A percentile compares a stretch with the other conserved stretches of the same genome.
Conservation (phyloP, 345 rosid species). For the Tarenaya hassleriana region DNA sequence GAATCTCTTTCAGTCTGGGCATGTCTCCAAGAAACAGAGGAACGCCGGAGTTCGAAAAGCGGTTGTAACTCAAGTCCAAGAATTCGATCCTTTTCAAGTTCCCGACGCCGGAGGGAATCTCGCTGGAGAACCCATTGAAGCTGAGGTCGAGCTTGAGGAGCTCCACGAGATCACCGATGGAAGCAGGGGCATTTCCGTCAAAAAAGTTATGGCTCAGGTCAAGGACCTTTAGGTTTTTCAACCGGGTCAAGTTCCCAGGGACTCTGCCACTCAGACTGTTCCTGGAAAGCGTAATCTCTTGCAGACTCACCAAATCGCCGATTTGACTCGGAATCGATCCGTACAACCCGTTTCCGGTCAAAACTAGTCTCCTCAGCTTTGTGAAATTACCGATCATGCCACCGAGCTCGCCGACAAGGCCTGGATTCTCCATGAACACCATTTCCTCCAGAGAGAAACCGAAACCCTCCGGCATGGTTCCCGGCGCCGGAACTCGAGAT, state of each 20-base stretch:
- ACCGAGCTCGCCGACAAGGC: conserved; percentile 37
- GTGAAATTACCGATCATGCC: conserved; percentile 37
- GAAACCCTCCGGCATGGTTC: conserved; percentile 29
- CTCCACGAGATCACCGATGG: conserved; percentile 35
- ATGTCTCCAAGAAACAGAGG: conserved; percentile 43
- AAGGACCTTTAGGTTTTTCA: conserved; percentile 40
- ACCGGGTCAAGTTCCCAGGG: conserved; percentile 21
- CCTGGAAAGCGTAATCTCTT: conserved; percentile 53
- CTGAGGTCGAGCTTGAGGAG: conserved; percentile 64
- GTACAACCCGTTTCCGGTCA: conserved; percentile 51
- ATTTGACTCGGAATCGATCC: conserved; percentile 39
- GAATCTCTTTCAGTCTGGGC: conserved; percentile 37
- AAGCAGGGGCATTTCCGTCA: conserved; percentile 37
- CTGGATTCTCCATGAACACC: conserved; percentile 52
- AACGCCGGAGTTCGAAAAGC: conserved; percentile 44
- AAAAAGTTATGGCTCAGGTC: conserved; percentile 49
- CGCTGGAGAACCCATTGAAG: conserved; percentile 38
- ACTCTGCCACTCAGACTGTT: conserved; percentile 46
- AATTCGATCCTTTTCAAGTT: conserved; percentile 39
- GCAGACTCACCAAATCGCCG: conserved; percentile 32
- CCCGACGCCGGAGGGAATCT: conserved; percentile 40
- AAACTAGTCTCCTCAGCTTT: conserved; percentile 37
- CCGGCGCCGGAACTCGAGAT: conserved; percentile 28
- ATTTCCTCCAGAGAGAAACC: conserved; percentile 46
- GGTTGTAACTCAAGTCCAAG: conserved; percentile 53